Conservation (phyloP, 192 early-diverging fungal species). For the Linnemannia elongata region DNA sequence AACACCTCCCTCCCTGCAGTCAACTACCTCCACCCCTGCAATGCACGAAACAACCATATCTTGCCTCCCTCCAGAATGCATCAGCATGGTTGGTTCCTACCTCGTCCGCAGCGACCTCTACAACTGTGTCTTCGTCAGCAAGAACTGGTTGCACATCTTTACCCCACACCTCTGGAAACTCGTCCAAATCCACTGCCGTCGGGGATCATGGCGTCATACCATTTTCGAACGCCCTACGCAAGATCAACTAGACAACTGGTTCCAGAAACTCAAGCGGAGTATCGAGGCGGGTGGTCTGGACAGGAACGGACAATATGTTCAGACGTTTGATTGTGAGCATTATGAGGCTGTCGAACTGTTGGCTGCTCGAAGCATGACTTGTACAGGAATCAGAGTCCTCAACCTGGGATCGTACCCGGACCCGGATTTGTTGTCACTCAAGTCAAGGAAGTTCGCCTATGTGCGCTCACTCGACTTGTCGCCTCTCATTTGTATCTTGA, state of each 20-base stretch:
- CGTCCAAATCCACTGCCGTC: background rate
- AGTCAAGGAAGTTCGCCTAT: background rate
- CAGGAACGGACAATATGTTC: background rate
- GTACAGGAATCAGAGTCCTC: background rate
- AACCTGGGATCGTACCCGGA: background rate
- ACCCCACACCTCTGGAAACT: background rate
- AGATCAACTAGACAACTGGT: background rate
- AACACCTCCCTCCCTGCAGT: background rate
- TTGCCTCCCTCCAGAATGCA: background rate
- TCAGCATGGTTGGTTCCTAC: background rate
- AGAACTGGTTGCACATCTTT: background rate
- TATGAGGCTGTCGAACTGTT: background rate
- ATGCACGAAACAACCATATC: background rate
- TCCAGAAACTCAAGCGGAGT: background rate
- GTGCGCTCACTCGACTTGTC: background rate
- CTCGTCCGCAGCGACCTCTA: background rate
- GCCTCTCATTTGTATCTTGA: background rate
- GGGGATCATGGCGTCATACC: background rate
- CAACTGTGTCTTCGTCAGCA: background rate
- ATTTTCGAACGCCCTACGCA: background rate
- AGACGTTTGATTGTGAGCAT: background rate
- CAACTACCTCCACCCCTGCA: too few relatives aligned
- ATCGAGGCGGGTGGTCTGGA: background rate
- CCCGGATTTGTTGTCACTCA: background rate
- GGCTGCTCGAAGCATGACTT: background rate